Evolutionary conservation across 2,329 filamentous ascomycete genomes (phyloP).

Genomic region (Endoconidiophora polonica): DNA sequence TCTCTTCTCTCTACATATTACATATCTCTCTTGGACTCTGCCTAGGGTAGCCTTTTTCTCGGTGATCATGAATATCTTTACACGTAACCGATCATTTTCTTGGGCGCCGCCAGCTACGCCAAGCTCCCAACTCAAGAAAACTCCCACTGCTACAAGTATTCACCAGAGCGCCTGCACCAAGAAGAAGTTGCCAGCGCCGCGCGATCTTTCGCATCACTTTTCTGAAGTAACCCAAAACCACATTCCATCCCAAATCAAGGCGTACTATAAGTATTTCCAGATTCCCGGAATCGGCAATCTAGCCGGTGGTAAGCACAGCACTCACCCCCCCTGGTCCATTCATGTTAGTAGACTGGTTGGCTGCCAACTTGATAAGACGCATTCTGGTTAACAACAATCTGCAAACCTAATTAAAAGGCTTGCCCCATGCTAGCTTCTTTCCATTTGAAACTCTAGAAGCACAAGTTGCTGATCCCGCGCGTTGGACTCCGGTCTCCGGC

Average conservation of each 20-base stretch:
- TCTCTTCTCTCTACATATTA: background rate
- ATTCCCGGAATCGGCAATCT: conserved; percentile 46
- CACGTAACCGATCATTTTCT: background rate
- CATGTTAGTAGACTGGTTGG: no score
- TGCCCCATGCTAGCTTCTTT: conserved; percentile 69
- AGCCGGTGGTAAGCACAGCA: conserved; percentile 36
- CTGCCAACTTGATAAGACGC: background rate
- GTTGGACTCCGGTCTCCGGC: conserved; percentile 44
- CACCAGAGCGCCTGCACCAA: background rate
- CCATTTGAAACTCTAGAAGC: conserved; percentile 85
- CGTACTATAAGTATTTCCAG: conserved; percentile 70
- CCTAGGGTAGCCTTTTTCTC: no score
- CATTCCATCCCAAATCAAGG: conserved; percentile 51
- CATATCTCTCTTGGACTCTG: background rate
- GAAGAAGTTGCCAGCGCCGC: conserved; percentile 26
- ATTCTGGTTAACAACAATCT: background rate
- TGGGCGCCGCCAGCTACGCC: no score
- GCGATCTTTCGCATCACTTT: conserved; percentile 66
- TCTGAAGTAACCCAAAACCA: conserved; percentile 53
- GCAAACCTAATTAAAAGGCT: conserved; percentile 31
- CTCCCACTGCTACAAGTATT: background rate
- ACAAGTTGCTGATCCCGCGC: conserved; percentile 53
- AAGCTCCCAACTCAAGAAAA: no score
- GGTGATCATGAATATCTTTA: background rate
- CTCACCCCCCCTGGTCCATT: conserved; percentile 11